These are phyloP conservation scores for Sophora flavescens DNA, from an alignment of 306 rosid genomes.

Conservation along the genomic window DNA sequence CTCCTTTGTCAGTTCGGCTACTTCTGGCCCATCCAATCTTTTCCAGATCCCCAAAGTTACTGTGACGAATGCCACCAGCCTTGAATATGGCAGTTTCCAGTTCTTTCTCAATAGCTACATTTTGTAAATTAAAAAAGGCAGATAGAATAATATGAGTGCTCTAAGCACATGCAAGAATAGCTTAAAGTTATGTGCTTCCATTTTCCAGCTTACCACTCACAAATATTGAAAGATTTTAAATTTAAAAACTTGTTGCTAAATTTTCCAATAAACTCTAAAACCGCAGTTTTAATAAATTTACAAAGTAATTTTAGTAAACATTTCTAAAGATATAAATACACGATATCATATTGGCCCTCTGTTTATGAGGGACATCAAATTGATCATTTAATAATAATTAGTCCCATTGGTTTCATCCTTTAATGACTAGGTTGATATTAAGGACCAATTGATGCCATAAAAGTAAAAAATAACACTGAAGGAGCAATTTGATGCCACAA, in stretches of 20 bases:
- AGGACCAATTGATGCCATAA: neutral
- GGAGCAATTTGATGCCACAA: neutral
- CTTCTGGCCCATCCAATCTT: constrained; percentile 93
- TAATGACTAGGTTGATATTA: too few species aligned
- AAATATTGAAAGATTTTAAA: constrained; percentile 1
- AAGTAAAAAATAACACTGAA: neutral
- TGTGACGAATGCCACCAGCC: constrained; percentile 83
- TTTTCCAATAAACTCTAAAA: neutral
- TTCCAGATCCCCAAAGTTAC: constrained; percentile 80
- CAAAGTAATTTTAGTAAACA: too few species aligned
- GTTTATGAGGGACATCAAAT: too few species aligned
- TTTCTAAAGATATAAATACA: too few species aligned
- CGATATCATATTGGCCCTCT: too few species aligned
- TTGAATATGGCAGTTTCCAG: constrained; percentile 85
- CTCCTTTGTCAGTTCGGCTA: constrained; percentile 98
- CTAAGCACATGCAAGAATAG: neutral
- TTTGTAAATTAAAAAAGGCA: constrained; percentile 44
- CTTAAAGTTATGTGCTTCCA: neutral
- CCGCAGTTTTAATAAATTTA: neutral
- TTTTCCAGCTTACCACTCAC: constrained; percentile 9
- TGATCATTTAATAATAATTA: too few species aligned
- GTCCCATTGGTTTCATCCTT: too few species aligned
- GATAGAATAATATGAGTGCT: constrained; percentile 41
- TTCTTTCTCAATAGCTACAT: constrained; percentile 86
- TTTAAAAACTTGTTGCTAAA: neutral